These are phyloP conservation scores for Hortiboletus flavorubellus DNA, from an alignment of 768 basidiomycete species.

Conservation along the genomic window DNA sequence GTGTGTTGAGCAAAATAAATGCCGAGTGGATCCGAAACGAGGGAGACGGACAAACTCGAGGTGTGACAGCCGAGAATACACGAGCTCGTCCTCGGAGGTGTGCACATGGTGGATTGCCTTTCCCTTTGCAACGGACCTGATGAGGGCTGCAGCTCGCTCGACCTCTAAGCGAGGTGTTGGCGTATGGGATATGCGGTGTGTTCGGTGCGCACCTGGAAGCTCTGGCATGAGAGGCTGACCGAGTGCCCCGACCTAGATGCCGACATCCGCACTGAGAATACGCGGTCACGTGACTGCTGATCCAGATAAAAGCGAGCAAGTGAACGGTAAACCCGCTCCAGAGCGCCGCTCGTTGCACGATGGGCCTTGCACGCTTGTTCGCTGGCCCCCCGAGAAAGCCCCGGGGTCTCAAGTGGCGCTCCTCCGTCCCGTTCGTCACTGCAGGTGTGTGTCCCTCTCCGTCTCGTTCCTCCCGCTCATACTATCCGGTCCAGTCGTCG, in stretches of 20 bases:
- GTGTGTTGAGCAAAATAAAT: constrained; percentile 2
- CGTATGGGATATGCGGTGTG: neutral
- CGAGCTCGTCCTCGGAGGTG: constrained; percentile 56
- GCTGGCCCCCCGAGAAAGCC: constrained; percentile 23
- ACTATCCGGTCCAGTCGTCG: constrained; percentile 37
- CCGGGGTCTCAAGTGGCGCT: constrained; percentile 52
- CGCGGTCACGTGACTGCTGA: constrained; percentile 5
- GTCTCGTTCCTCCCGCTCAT: neutral
- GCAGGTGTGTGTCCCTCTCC: constrained; percentile 30
- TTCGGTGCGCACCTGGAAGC: constrained; percentile 43
- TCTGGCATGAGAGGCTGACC: constrained; percentile 39
- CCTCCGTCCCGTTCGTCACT: constrained; percentile 56
- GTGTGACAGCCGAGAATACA: constrained; percentile 56
- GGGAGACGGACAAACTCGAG: constrained; percentile 54
- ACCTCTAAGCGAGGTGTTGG: constrained; percentile 47
- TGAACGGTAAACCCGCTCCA: no score
- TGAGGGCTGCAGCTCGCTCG: constrained; percentile 57
- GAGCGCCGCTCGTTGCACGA: neutral
- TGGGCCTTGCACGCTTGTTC: constrained; percentile 5
- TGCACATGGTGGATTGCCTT: constrained; percentile 56
- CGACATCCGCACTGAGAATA: neutral
- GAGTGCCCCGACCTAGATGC: no score
- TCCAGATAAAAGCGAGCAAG: neutral
- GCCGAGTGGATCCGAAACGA: neutral
- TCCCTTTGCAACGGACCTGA: constrained; percentile 49